Evolutionary conservation across 495 filamentous ascomycete genomes (phyloP), one percentile per base, ranked within the genome.

Genomic region (Aspergillus sparsus): DNA sequence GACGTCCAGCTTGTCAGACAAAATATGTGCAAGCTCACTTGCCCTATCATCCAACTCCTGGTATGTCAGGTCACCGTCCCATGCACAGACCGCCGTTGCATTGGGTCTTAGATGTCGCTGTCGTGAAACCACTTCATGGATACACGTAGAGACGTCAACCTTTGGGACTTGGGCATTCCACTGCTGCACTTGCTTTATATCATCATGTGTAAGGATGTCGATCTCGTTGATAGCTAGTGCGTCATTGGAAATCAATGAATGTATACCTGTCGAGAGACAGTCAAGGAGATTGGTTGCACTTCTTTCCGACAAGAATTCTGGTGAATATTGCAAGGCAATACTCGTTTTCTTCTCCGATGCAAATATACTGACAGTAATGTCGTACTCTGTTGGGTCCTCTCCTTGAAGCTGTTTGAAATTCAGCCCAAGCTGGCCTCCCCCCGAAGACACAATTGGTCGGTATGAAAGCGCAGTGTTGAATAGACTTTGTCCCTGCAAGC

Each of bases 41-140:
- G 49, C 32, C 57, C 52, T 53, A 1, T 53, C 49, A n/a, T 59
- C 57, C 31, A 59, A 42, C 37, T 59, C 49, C 6, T 31, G 49
- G 10, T 78, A 79, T 12, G 69, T 75, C 39, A 74, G 65, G 8
- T 64, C 53, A 0, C 69, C 74, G 60, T 80, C 80, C 57, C 57
- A 59, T 9, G 57, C 57, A 46, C 49, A 59, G 2, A 59, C 49
- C 5, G 57, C 57, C 10, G 49, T 53, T 11, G 12, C 16, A 10
- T 21, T 5, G 5, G 57, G 49, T 36, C 49, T 37, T 9, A 59
- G 7, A 0, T 45, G 31, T 11, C 49, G 57, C 57, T 59, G 57
- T 8, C 44, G 37, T 2, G 27, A 27, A 18, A 53, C 39, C n/a
- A 59, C 34, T 1, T 59, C 39, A 13, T 59, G 57, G 7, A 59